Base-by-base conservation (phyloP, 192 early-diverging fungal species). In the Mortierella alpina region DNA sequence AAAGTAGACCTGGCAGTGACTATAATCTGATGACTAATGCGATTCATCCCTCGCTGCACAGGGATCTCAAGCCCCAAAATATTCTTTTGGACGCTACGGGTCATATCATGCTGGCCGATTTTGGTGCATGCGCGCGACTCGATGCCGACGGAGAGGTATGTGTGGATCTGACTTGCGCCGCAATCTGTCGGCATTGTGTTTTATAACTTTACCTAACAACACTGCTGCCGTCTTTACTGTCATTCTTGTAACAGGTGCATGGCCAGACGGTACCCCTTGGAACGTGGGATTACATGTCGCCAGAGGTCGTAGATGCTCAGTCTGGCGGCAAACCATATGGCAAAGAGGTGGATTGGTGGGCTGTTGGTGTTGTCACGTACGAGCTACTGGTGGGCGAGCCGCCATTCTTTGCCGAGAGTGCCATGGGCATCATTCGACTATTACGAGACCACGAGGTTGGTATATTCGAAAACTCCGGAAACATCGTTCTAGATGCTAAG, bases 211-310 rank as follows among this genome's bases (percentile, higher is more conserved):
- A 15, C 13, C n/a, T 12, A n/a, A 15, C 13, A 14, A 57, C 13
- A 57, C 55, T 57, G 17, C 22, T 22, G 10, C 55, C 22, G 2
- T 57, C 22, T 57, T 2, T 2, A 31, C 3, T 31, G 1, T 47
- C 11, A 20, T 31, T 55, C 18, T 31, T 23, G 20, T 10, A 46
- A 50, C 59, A 80, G 77, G 77, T 80, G 6, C 77, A 80, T 64
- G 77, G 77, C 13, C 77, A 80, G 49, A 90, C 91, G 0, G 92
- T 95, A 41, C 93, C 87, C 0, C 90, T 93, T 20, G 92, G 93
- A 44, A 94, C 93, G 0, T 90, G 89, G 72, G 95, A 97, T 66
- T 98, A 98, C 83, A 96, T 97, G 74, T 95, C 96, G 17, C 97
- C 97, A n/a, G 96, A 97, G 74, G 92, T 96, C 23, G 88, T 96